phyloP scores from a whole-genome alignment of 441 rosid species.

The Aleurites moluccanus region DNA sequence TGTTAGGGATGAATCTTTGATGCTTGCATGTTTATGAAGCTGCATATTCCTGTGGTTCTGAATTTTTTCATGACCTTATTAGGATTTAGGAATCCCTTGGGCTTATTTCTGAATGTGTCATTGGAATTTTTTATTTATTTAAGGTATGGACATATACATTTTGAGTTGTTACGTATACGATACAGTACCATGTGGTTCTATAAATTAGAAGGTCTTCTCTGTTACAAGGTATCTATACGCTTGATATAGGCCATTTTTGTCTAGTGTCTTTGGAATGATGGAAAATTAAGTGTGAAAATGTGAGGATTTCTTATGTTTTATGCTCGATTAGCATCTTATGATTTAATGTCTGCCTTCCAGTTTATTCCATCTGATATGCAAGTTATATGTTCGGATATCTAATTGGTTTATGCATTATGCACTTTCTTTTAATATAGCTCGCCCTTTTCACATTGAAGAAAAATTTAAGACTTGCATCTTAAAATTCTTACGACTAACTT shows the following conservation, averaged over 20 bases:
- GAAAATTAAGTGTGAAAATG: neutral
- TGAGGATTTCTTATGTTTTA: neutral
- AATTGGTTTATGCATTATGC: neutral
- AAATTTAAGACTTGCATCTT: neutral
- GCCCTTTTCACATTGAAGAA: neutral
- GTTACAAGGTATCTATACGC: neutral
- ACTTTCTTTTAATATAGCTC: neutral
- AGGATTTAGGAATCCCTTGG: neutral
- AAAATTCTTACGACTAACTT: constrained; percentile 14
- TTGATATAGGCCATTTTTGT: neutral
- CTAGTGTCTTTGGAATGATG: neutral
- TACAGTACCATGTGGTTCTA: neutral
- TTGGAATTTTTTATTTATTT: neutral
- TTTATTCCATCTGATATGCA: neutral
- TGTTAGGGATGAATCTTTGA: neutral
- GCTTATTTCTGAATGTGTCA: neutral
- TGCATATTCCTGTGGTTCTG: neutral
- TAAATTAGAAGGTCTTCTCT: neutral
- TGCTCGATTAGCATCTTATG: neutral
- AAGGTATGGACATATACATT: neutral
- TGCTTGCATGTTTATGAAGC: neutral
- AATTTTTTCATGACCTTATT: neutral
- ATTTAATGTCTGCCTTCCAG: neutral
- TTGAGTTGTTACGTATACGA: neutral
- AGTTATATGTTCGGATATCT: neutral